These are phyloP conservation scores for Telopea speciosissima DNA, from an alignment of 177 flowering plant genomes.

Conservation along the genomic window DNA sequence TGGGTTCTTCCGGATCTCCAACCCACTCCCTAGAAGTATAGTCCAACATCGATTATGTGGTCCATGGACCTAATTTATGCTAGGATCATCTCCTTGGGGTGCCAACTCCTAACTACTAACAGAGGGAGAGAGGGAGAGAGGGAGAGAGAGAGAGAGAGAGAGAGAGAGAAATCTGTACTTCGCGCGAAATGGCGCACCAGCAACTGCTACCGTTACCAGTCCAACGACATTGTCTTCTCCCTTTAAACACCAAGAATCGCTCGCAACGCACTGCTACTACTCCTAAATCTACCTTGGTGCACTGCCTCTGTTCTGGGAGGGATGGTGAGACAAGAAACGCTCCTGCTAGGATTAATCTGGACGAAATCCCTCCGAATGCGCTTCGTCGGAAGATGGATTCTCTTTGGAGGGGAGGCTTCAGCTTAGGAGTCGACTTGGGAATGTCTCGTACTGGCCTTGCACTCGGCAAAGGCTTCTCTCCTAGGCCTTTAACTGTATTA, in stretches of 20 bases:
- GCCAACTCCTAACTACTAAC: too few species aligned
- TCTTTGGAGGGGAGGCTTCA: conserved; percentile 70
- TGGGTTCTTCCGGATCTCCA: too few species aligned
- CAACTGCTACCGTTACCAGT: conserved; percentile 5
- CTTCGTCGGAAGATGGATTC: conserved; percentile 47
- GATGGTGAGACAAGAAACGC: not conserved
- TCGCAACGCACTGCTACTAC: not conserved
- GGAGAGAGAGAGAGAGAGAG: too few species aligned
- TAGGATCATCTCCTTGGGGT: too few species aligned
- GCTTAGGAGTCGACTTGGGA: conserved; percentile 82
- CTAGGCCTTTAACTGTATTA: conserved; percentile 73
- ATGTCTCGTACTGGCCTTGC: conserved; percentile 82
- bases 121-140: too few species aligned
- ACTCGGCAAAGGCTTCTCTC: conserved; percentile 73
- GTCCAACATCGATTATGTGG: too few species aligned
- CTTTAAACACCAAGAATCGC: not conserved
- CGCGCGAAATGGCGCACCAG: conserved; percentile 4
- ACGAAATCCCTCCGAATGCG: conserved; percentile 73
- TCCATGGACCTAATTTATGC: too few species aligned
- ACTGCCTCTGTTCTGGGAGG: not conserved
- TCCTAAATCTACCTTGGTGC: not conserved
- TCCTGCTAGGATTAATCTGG: conserved; percentile 10
- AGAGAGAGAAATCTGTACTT: not conserved
- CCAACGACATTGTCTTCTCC: conserved; percentile 6
- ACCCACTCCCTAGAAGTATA: too few species aligned